These are phyloP conservation scores for Lyophyllum atratum DNA, from an alignment of 768 basidiomycete species.

Conservation along the genomic window DNA sequence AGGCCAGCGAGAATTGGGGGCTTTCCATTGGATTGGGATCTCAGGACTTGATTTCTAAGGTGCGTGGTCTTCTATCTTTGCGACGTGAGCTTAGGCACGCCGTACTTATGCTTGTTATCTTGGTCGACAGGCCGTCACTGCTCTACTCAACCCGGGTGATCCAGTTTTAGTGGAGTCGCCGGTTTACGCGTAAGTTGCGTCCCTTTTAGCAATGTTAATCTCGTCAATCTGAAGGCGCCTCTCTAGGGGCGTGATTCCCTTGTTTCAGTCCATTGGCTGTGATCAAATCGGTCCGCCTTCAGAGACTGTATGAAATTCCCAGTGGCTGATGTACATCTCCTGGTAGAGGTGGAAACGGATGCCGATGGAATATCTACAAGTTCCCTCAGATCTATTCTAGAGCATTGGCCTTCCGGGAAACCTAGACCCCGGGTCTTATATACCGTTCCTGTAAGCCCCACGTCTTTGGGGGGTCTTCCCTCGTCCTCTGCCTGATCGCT, in stretches of 20 bases:
- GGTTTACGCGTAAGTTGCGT: slow-evolving; percentile 57
- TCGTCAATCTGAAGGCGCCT: slow-evolving; percentile 5
- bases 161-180: slow-evolving; percentile 76
- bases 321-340: neutral
- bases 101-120: slow-evolving; percentile 3
- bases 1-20: slow-evolving; percentile 66
- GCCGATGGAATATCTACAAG: slow-evolving; percentile 59
- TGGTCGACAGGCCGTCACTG: slow-evolving; percentile 33
- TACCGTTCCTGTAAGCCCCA: slow-evolving; percentile 62
- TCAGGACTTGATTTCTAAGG: slow-evolving; percentile 90
- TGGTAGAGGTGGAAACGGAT: slow-evolving; percentile 71
- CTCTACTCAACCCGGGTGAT: slow-evolving; percentile 77
- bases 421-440: slow-evolving; percentile 76
- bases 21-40: slow-evolving; percentile 81
- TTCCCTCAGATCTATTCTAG: slow-evolving; percentile 58
- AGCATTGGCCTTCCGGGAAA: slow-evolving; percentile 69
- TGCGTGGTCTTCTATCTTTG: slow-evolving; percentile 27
- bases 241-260: slow-evolving; percentile 59
- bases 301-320: neutral
- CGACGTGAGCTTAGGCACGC: neutral
- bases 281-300: slow-evolving; percentile 52
- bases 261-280: slow-evolving; percentile 50
- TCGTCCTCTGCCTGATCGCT: neutral
- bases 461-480: neutral
- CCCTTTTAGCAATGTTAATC: slow-evolving; percentile 6